Conservation (phyloP, 768 basidiomycete species). For the Mycena rebaudengoi region DNA sequence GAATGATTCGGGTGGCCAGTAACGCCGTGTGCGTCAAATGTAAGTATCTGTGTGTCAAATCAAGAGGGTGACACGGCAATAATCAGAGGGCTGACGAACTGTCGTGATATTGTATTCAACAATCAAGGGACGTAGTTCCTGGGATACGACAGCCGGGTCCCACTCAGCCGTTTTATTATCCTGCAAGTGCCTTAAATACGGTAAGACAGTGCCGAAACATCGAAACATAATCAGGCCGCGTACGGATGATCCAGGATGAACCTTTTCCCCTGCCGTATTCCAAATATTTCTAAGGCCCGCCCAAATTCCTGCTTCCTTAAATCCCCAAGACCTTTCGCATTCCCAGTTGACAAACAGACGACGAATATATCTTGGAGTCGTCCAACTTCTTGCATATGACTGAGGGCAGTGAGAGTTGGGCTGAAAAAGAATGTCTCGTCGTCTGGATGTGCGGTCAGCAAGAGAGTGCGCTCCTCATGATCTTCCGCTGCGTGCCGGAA, state of each 20-base stretch:
- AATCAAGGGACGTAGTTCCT: not conserved
- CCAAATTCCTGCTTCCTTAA: slow-evolving; percentile 55
- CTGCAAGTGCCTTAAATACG: not conserved
- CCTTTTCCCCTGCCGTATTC: slow-evolving; percentile 52
- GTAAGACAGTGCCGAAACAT: not conserved
- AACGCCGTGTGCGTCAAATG: slow-evolving; percentile 67
- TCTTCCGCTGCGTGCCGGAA: not conserved
- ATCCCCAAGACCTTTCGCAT: slow-evolving; percentile 62
- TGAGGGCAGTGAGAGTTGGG: slow-evolving; percentile 11
- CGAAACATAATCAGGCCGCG: not conserved
- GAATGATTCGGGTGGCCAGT: slow-evolving; percentile 72
- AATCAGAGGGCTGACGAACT: not conserved
- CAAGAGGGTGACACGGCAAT: not conserved
- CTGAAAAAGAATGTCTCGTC: slow-evolving; percentile 21
- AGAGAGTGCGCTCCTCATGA: slow-evolving; percentile 1
- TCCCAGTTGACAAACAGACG: slow-evolving; percentile 13
- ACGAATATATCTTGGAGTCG: not conserved
- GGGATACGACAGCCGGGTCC: slow-evolving; percentile 8
- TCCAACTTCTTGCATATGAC: not conserved
- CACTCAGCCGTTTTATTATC: slow-evolving; percentile 12
- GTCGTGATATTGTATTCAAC: slow-evolving; percentile 4
- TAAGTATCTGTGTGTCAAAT: slow-evolving; percentile 58
- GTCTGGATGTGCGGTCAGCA: slow-evolving; percentile 19
- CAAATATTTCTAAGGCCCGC: slow-evolving; percentile 60
- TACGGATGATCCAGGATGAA: slow-evolving; percentile 39